Evolutionary conservation across 495 filamentous ascomycete genomes (phyloP), one percentile per base, ranked within the genome.

Genomic region (Tricharina praecox): DNA sequence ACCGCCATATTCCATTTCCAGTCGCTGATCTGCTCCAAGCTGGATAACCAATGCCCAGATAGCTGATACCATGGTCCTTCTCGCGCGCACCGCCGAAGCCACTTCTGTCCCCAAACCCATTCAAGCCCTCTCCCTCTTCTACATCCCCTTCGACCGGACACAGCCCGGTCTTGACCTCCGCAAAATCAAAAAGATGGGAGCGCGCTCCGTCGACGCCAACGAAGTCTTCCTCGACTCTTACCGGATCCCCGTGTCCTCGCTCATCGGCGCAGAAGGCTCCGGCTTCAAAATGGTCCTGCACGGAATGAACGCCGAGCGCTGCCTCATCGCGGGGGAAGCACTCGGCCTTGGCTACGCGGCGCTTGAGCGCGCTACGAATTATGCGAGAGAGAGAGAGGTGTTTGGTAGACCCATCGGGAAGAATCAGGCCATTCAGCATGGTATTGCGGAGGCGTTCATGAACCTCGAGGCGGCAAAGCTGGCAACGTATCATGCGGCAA

Each of bases 211-310:
- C n/a, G 79, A 84, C 59, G 82, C 81, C 3, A 86, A 86, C 56
- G 79, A 86, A 61, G 77, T 86, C 1, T 88, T 85, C 66, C 85
- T 86, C 60, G 79, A 85, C 54, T 71, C 76, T 48, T 88, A 82
- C 59, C 47, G 55, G 2, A 72, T 85, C 8, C 70, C 76, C 0
- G 68, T 63, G 1, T 67, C 77, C 43, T 64, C 73, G 0, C 63
- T 82, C 2, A 77, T 86, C 35, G 82, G 81, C 1, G 51, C 71
- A 19, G 81, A 85, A 55, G 75, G 73, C 34, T 66, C 81, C 47
- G 82, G 82, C 2, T 86, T 85, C 68, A 76, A 76, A 51, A 81
- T 81, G 64, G 70, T 87, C 32, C 68, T 86, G 4, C 81, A 85
- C 61, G 82, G 82, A 19, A 82, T 88, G 82, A 88, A 85, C 51